Percentiles rank a stretch among this genome's conserved stretches.
phyloP scores from a whole-genome alignment of 805 yeast species.

The Wickerhamomyces pijperi region DNA sequence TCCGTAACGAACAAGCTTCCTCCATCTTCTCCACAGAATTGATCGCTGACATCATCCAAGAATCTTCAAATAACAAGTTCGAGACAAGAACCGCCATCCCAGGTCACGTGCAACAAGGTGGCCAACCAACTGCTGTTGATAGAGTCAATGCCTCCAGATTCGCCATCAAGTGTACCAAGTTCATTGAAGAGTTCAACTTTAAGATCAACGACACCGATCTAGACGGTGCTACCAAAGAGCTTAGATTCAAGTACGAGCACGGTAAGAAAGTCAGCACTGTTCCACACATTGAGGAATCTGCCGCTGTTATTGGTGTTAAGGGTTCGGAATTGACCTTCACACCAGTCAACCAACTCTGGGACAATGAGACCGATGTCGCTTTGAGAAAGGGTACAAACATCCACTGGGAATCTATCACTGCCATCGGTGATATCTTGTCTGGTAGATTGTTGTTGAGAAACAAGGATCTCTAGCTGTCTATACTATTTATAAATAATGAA shows the following conservation, averaged over 20 bases:
- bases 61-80: slow-evolving; percentile 52
- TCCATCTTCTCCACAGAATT: slow-evolving; percentile 57
- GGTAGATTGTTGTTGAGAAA: slow-evolving; percentile 50
- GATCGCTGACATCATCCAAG: slow-evolving; percentile 56
- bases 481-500: too few relatives aligned
- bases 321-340: slow-evolving; percentile 55
- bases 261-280: slow-evolving; percentile 37
- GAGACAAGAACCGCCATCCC: slow-evolving; percentile 76
- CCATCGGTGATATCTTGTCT: slow-evolving; percentile 57
- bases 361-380: slow-evolving; percentile 44
- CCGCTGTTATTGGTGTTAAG: slow-evolving; percentile 57
- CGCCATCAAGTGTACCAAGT: slow-evolving; percentile 83
- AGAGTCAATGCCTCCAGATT: slow-evolving; percentile 45
- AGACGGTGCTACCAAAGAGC: slow-evolving; percentile 28
- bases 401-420: slow-evolving; percentile 57
- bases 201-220: slow-evolving; percentile 20
- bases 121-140: slow-evolving; percentile 67
- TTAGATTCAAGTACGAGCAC: slow-evolving; percentile 40
- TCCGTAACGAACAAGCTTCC: slow-evolving; percentile 62
- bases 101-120: slow-evolving; percentile 84
- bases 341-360: slow-evolving; percentile 45
- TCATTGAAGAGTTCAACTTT: slow-evolving; percentile 56
- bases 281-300: slow-evolving; percentile 27
- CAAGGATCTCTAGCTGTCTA: not conserved
- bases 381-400: slow-evolving; percentile 56